These are phyloP conservation scores for Quercus variabilis DNA, from an alignment of 306 rosid genomes.

Conservation along the genomic window DNA sequence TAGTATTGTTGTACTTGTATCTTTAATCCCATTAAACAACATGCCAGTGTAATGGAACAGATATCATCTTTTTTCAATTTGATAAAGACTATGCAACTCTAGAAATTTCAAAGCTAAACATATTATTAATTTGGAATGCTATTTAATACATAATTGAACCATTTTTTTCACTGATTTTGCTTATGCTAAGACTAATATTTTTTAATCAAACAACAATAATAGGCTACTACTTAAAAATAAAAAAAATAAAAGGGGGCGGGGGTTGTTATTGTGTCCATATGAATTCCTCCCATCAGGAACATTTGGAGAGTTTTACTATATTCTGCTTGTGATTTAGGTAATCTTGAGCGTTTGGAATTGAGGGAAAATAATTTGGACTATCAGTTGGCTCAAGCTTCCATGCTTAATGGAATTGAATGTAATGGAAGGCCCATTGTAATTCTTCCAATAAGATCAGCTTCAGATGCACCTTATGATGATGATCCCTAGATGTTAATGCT, in stretches of 20 bases:
- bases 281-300: background rate
- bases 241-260: fast-evolving
- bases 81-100: background rate
- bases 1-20: background rate
- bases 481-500: conserved; percentile 56
- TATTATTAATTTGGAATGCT: background rate
- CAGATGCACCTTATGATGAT: conserved; percentile 47
- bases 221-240: background rate
- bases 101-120: background rate
- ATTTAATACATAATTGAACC: background rate
- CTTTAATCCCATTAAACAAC: background rate
- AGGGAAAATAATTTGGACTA: conserved; percentile 58
- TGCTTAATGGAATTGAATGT: conserved; percentile 36
- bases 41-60: background rate
- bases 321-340: conserved; percentile 42
- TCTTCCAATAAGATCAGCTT: conserved; percentile 32
- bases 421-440: conserved; percentile 43
- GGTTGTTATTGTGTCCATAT: too few relatives aligned
- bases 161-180: background rate
- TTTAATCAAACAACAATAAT: too few relatives aligned
- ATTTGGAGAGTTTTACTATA: conserved; percentile 5
- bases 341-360: conserved; percentile 62
- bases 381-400: conserved; percentile 34
- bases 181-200: background rate
- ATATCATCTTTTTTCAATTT: background rate